Evolutionary conservation across 108 stramenopile genomes (phyloP), one percentile per base, ranked within the genome.

Genomic region (Ochromonas danica): DNA sequence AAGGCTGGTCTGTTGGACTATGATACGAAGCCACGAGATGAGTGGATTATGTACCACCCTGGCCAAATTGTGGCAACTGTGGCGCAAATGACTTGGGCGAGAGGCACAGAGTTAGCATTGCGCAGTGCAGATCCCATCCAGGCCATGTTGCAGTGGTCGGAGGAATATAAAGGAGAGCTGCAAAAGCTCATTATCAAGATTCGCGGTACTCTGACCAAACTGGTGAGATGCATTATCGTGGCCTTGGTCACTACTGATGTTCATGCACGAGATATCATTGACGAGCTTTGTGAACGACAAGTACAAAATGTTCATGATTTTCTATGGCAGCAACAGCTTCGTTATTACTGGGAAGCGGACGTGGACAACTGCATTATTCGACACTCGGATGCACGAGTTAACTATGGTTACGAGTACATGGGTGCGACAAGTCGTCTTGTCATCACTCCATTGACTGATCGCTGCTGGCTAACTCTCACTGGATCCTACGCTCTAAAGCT

Each of bases 201-300:
- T 10, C 87, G 89, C 1, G 63, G 85, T 1, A 71, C 87, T 31
- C 79, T 90, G 39, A 82, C 78, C 62, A 88, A 85, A 83, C 77
- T 88, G 1, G 85, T 88, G 77, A 61, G 90, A 31, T 84, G 75
- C 65, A 67, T 81, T 45, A 88, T 90, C 63, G 90, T 90, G 3
- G 90, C 90, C 17, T 88, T 90, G 14, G 90, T 90, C 0, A 90
- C 90, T 14, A 89, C 89, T 0, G 90, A 90, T 71, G 89, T 90
- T n/a, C 90, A 90, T 77, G 90, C 90, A 27, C 84, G 90, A 28
- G 90, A 90, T 63, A 90, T 90, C 82, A 85, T 90, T 65, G 90
- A 89, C 22, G 84, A 83, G 40, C 82, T 90, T 1, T 41, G 78
- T 25, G 86, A 88, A 10, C 86, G 82, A 61, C 42, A 83, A 70